phyloP scores from a whole-genome alignment of 208 protist species.

The Trypanosoma avium region DNA sequence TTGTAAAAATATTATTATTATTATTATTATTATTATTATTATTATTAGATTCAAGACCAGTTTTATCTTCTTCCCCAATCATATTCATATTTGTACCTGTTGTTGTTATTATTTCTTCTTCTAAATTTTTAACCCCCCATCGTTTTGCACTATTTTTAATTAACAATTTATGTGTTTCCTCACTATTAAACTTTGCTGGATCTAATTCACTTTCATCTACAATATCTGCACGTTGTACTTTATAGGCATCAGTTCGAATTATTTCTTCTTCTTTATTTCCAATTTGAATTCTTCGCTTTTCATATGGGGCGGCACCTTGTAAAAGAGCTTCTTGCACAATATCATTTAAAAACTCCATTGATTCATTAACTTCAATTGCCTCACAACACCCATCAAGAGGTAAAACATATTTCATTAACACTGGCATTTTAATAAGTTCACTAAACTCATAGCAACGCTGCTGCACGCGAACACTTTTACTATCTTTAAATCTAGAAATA shows the following conservation, averaged over 20 bases:
- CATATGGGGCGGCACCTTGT: constrained; percentile 53
- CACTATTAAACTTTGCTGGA: constrained; percentile 4
- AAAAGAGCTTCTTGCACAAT: constrained; percentile 42
- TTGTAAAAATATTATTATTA: not conserved
- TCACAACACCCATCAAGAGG: constrained; percentile 80
- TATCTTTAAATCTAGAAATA: constrained; percentile 43
- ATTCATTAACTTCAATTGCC: constrained; percentile 52
- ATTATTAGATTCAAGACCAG: not conserved
- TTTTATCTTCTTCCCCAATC: not conserved
- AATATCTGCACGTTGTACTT: constrained; percentile 27
- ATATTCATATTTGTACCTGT: not conserved
- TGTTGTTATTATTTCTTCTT: not conserved
- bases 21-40: not conserved
- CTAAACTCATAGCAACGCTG: constrained; percentile 84
- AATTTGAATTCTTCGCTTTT: constrained; percentile 18
- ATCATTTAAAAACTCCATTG: constrained; percentile 49
- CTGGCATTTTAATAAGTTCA: constrained; percentile 38
- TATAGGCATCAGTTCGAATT: constrained; percentile 43
- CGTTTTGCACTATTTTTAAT: constrained; percentile 16
- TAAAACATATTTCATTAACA: constrained; percentile 52
- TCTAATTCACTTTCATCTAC: constrained; percentile 17
- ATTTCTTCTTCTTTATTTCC: constrained; percentile 20
- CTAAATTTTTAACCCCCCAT: constrained; percentile 42
- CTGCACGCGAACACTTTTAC: constrained; percentile 61
- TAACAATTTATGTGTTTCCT: constrained; percentile 20